A percentile compares a stretch with the other conserved stretches of the same genome.
These are phyloP conservation scores for Zygosaccharomyces bailii DNA, from an alignment of 805 yeast species.

Conservation along the genomic window DNA sequence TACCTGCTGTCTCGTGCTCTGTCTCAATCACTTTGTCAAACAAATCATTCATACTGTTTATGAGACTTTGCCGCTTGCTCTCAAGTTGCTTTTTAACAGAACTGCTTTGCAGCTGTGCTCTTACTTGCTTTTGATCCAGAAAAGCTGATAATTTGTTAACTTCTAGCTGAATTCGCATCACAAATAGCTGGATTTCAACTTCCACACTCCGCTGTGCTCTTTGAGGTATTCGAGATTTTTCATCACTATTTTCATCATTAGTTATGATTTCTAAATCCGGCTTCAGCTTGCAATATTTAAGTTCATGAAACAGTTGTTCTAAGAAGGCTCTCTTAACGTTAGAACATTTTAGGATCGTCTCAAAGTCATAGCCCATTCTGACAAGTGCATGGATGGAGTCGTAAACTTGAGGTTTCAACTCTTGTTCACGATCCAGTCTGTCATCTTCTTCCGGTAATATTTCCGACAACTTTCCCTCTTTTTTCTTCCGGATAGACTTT, in stretches of 20 bases:
- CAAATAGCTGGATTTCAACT: slow-evolving; percentile 13
- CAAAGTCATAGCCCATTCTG: slow-evolving; percentile 10
- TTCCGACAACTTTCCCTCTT: neutral
- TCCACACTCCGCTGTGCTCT: slow-evolving; percentile 6
- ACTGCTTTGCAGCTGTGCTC: slow-evolving; percentile 8
- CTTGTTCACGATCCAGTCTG: neutral
- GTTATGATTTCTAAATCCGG: slow-evolving; percentile 7
- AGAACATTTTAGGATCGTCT: slow-evolving; percentile 10
- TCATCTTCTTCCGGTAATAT: neutral
- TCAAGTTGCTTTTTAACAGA: neutral
- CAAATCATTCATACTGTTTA: slow-evolving; percentile 4
- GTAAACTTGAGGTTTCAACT: slow-evolving; percentile 6
- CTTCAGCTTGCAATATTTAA: slow-evolving; percentile 5
- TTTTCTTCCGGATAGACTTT: neutral
- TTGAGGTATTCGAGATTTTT: neutral
- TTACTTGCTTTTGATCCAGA: slow-evolving; percentile 1
- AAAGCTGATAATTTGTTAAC: slow-evolving; percentile 7
- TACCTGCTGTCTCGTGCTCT: neutral
- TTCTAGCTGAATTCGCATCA: slow-evolving; percentile 12
- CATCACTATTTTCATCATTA: neutral
- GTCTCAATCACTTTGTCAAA: slow-evolving; percentile 6
- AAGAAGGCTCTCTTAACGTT: slow-evolving; percentile 12
- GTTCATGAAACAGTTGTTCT: slow-evolving; percentile 10
- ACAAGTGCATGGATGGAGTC: slow-evolving; percentile 11
- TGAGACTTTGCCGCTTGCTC: slow-evolving; percentile 1